Conservation (phyloP, 805 yeast genomes). For the Nakazawaea anatomiae region DNA sequence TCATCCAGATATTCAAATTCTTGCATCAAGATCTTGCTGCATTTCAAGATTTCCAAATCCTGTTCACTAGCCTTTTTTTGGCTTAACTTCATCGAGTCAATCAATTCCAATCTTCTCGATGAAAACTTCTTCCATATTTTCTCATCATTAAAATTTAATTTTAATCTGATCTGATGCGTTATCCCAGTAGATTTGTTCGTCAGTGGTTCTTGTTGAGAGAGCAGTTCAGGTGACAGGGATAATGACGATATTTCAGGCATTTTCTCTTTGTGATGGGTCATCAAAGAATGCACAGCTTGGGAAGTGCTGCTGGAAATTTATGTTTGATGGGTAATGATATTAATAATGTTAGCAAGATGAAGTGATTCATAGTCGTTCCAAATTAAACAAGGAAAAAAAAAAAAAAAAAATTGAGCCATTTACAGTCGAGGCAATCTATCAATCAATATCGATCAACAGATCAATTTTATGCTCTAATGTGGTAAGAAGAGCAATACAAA, state of each 20-base stretch:
- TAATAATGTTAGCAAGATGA: too few species aligned
- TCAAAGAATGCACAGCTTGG: too few species aligned
- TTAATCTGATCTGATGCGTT: constrained; percentile 52
- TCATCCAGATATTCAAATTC: constrained; percentile 65
- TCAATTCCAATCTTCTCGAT: constrained; percentile 83
- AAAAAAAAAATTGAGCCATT: constrained; percentile 5
- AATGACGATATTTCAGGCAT: too few species aligned
- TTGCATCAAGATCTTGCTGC: constrained; percentile 67
- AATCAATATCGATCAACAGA: background rate
- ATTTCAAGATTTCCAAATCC: constrained; percentile 70
- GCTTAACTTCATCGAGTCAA: constrained; percentile 59
- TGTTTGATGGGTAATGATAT: too few species aligned
- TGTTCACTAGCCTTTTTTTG: constrained; percentile 87
- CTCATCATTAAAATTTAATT: constrained; percentile 75
- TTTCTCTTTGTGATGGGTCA: too few species aligned
- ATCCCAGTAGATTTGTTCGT: constrained; percentile 29
- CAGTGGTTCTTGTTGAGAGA: background rate
- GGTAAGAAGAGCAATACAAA: too few species aligned
- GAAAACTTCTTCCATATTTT: constrained; percentile 84
- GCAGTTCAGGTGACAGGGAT: too few species aligned
- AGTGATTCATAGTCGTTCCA: background rate
- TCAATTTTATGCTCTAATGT: too few species aligned
- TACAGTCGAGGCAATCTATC: background rate
- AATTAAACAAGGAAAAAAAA: background rate
- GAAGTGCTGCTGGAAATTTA: too few species aligned